Base-by-base conservation (phyloP, 2,329 filamentous ascomycete species). In the Penicillium hesseltinei region DNA sequence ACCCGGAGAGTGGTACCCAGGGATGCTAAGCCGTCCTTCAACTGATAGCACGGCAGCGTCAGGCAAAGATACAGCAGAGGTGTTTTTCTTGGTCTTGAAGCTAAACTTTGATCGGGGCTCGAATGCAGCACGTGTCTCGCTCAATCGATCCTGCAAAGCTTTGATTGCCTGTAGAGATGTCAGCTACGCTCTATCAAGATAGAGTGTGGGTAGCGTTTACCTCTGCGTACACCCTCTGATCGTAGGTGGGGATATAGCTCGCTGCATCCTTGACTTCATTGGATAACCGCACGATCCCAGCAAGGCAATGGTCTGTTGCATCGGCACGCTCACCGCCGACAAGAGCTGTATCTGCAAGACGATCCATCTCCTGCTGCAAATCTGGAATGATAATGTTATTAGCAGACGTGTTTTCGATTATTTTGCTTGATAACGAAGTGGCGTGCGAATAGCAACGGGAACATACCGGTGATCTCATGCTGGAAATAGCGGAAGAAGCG, bases 401-500 rank as follows among this genome's bases (percentile, higher is more conserved):
- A 70, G 68, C 10, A 54, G 45, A 15, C 44, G 29, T 51, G 38
- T 23, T 44, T 47, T 17, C 5, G 2, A 5, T 23, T 33, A 1
- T 21, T 3, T 4, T 31, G n/a, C 2, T 23, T n/a, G 25, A 33
- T 10, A 19, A 19, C 21, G 21, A 15, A 4, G 23, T 42, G n/a
- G 27, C 79, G 4, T 25, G 23, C 13, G 5, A 11, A 17, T 7
- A n/a, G 13, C 19, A 44, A 35, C 17, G 29, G 23, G 17, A 3
- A 27, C 50, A 72, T 78, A 92, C 90, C 82, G 46, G 85, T 84
- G 51, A 89, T 84, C 73, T 90, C 87, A 66, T 87, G 82, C 64
- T 91, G 88, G 69, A 96, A 96, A 71, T 91, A 88, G 66, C 86
- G 85, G 73, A 93, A 92, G 78, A 96, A 96, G 38, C 85, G 85